Percentiles rank a stretch among this genome's conserved stretches.
Evolutionary conservation across 768 basidiomycete species (phyloP).

Genomic region (Mrakia hoshinonis): DNA sequence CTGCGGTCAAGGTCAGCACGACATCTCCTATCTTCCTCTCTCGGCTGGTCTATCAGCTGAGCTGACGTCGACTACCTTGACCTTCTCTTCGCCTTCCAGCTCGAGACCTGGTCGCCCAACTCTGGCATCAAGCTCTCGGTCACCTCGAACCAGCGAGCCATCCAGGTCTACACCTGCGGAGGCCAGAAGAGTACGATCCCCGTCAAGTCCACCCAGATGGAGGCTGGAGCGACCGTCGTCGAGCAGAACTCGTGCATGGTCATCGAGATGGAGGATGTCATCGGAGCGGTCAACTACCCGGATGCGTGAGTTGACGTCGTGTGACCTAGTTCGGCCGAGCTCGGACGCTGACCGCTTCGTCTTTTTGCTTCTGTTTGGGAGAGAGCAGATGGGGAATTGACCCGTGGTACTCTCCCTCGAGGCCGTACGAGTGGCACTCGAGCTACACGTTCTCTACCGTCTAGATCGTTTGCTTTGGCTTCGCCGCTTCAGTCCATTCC

Average conservation of each 20-base stretch:
- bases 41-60: neutral
- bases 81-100: neutral
- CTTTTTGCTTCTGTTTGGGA: no score
- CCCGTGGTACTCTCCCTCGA: conserved; percentile 18
- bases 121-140: conserved; percentile 22
- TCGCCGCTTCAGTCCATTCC: no score
- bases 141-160: neutral
- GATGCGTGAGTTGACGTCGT: neutral
- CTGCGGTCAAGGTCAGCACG: neutral
- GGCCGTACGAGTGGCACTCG: conserved; percentile 9
- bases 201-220: neutral
- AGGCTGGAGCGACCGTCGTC: neutral
- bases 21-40: neutral
- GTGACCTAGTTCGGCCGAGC: no score
- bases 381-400: conserved; percentile 24
- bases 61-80: neutral
- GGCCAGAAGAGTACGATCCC: conserved; percentile 15
- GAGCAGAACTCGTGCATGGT: conserved; percentile 23
- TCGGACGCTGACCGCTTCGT: no score
- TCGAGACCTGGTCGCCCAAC: neutral
- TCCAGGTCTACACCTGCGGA: conserved; percentile 23
- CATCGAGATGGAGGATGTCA: conserved; percentile 23
- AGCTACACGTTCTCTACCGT: conserved; percentile 20
- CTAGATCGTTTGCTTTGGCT: neutral
- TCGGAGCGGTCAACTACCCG: conserved; percentile 7